Percentiles rank a stretch among this genome's conserved stretches.
Conservation (phyloP, 306 rosid species). For the Pyrus betulifolia region DNA sequence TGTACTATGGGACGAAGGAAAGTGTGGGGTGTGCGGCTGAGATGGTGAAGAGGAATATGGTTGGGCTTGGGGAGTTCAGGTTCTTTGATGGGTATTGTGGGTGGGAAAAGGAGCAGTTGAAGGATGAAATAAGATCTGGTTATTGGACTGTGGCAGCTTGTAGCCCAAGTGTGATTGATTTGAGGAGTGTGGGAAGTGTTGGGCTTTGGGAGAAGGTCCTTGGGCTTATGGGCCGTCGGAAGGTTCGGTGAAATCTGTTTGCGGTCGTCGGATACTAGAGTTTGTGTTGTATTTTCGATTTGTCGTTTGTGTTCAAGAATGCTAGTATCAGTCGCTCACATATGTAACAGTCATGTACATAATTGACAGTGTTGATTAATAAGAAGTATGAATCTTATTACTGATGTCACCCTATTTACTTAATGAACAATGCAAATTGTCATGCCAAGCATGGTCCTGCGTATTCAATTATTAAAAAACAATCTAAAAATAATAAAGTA, state of each 20-base stretch:
- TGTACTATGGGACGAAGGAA: constrained; percentile 72
- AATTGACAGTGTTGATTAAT: background rate
- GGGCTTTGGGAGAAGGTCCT: constrained; percentile 80
- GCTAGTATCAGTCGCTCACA: background rate
- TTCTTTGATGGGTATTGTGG: constrained; percentile 95
- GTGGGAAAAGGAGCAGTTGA: constrained; percentile 73
- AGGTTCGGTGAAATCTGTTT: constrained; percentile 36
- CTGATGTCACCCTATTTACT: no score
- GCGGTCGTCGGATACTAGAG: background rate
- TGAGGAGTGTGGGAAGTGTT: constrained; percentile 29
- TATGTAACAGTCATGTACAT: background rate
- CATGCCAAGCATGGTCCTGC: no score
- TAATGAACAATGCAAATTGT: no score
- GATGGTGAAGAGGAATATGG: constrained; percentile 67
- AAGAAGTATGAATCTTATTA: no score
- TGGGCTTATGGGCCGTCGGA: constrained; percentile 62
- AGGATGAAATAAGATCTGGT: constrained; percentile 54
- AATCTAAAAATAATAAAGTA: no score
- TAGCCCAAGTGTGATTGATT: constrained; percentile 65
- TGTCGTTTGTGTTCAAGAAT: background rate
- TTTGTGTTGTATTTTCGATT: background rate
- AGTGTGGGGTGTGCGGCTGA: constrained; percentile 79
- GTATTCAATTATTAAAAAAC: no score
- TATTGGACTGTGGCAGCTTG: constrained; percentile 93
- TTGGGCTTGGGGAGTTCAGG: constrained; percentile 60